Base-by-base conservation (phyloP, 371 early-diverging fungal genomes). In the Mortierella sp. region DNA sequence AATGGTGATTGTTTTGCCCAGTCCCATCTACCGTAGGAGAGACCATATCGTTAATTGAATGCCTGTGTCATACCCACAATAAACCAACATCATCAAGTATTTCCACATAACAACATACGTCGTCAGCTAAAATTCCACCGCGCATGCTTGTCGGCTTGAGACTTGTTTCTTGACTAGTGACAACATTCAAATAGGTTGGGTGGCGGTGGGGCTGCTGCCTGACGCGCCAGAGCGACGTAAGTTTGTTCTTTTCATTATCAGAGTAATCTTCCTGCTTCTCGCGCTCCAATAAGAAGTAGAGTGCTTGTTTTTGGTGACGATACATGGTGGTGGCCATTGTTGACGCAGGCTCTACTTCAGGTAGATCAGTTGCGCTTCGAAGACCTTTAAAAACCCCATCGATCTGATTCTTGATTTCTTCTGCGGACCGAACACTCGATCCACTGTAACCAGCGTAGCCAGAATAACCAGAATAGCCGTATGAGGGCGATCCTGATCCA, bases 1-100 rank as follows among this genome's bases (percentile, higher is more conserved):
- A 16, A 90, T 73, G 58, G 90, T 87, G 64, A 92, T 86, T 0
- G 92, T 92, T 76, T 92, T 92, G 16, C 92, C 92, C 22, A 92
- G 68, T 4, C 92, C 92, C 92, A 92, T 91, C 84, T 84, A 70
- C 10, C 11, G 22, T 8, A 24, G 35, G 20, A 35, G 43, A 60
- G 28, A 37, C 0, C 32, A 28, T 14, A 32, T 14, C 22, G 4
- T 57, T 57, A 37, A 28, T 18, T 5, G 16, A 14, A 51, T 14
- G 47, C 6, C 20, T n/a, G 61, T n/a, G 39, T 39, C 35, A 60
- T 26, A 58, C 14, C 20, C 39, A 9, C 22, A 5, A 20, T 39
- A 39, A 3, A 20, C 30, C 30, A 30, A 30, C 30, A 30, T 30
- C 30, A 30, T 30, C 30, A 30, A 30, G 30, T 30, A 30, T 30